phyloP scores from a whole-genome alignment of 805 yeast genomes.

The Saccharomycopsis fermentans region DNA sequence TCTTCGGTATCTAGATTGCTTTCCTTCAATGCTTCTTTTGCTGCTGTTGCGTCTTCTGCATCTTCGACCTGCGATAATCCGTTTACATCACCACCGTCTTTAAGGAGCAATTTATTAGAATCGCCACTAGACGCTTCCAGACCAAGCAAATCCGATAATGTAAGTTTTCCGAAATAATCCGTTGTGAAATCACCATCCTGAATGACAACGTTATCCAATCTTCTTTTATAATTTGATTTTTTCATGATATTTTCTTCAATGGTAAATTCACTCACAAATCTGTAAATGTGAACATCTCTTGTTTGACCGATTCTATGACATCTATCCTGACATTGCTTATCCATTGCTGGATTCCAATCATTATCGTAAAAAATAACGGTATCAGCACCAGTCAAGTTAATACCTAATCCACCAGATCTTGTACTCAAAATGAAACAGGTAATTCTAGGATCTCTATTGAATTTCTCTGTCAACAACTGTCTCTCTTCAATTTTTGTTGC shows the following conservation, averaged over 20 bases:
- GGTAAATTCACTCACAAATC: conserved; percentile 92
- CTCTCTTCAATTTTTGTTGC: conserved; percentile 96
- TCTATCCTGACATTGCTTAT: conserved; percentile 97
- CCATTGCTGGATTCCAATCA: conserved; percentile 99
- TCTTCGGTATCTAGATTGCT: conserved; percentile 79
- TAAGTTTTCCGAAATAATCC: conserved; percentile 81
- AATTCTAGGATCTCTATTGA: conserved; percentile 74
- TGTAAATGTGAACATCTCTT: conserved; percentile 92
- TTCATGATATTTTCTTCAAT: conserved; percentile 90
- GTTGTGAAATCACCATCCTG: conserved; percentile 98
- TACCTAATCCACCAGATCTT: conserved; percentile 97
- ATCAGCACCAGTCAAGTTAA: conserved; percentile 96
- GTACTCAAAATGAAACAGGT: conserved; percentile 90
- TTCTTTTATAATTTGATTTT: conserved; percentile 91
- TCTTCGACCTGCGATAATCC: conserved; percentile 90
- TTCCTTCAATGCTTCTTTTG: conserved; percentile 79
- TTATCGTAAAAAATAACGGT: conserved; percentile 97
- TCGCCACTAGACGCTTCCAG: conserved; percentile 21
- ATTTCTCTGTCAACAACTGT: conserved; percentile 85
- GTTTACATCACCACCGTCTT: conserved; percentile 34
- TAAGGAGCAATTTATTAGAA: conserved; percentile 22
- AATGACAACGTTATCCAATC: conserved; percentile 86
- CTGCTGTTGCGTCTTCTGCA: conserved; percentile 84
- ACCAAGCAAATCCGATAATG: conserved; percentile 78
- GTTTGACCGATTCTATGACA: conserved; percentile 99